Evolutionary conservation across 441 rosid species (phyloP).

Genomic region (Populus hybrid): DNA sequence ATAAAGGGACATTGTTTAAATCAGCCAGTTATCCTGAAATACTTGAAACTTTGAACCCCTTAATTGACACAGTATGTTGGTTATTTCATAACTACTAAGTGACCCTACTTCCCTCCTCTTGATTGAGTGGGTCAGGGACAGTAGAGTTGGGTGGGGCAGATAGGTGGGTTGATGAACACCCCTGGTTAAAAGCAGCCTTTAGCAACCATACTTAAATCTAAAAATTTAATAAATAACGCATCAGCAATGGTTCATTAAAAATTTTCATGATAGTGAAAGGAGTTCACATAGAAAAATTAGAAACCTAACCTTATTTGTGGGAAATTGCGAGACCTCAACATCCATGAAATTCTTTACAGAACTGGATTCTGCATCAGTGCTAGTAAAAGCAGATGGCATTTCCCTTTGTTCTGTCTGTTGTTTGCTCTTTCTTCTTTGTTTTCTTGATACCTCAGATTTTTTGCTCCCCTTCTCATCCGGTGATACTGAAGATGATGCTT

Average conservation of each 20-base stretch:
- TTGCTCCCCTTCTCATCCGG: slow-evolving; percentile 58
- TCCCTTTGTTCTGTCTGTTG: slow-evolving; percentile 48
- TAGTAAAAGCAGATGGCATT: slow-evolving; percentile 35
- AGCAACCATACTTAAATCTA: background rate
- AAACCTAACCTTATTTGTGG: slow-evolving; percentile 49
- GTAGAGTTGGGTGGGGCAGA: background rate
- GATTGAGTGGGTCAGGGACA: background rate
- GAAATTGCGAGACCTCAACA: slow-evolving; percentile 34
- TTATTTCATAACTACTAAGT: background rate
- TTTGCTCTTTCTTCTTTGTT: slow-evolving; percentile 71
- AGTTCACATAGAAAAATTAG: background rate
- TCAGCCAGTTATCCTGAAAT: background rate
- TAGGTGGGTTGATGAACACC: background rate
- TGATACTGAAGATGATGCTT: slow-evolving; percentile 34
- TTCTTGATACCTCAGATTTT: slow-evolving; percentile 49
- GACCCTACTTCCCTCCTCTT: background rate
- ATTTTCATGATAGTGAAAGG: background rate
- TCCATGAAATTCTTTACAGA: slow-evolving; percentile 31
- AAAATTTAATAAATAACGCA: background rate
- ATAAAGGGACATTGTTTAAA: background rate
- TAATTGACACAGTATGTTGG: background rate
- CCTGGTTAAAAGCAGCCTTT: background rate
- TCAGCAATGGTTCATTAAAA: background rate
- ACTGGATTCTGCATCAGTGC: slow-evolving; percentile 34
- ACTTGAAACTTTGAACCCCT: background rate